phyloP scores from a whole-genome alignment of 2,329 filamentous ascomycete species.

The Decorospora gaudefroyi region DNA sequence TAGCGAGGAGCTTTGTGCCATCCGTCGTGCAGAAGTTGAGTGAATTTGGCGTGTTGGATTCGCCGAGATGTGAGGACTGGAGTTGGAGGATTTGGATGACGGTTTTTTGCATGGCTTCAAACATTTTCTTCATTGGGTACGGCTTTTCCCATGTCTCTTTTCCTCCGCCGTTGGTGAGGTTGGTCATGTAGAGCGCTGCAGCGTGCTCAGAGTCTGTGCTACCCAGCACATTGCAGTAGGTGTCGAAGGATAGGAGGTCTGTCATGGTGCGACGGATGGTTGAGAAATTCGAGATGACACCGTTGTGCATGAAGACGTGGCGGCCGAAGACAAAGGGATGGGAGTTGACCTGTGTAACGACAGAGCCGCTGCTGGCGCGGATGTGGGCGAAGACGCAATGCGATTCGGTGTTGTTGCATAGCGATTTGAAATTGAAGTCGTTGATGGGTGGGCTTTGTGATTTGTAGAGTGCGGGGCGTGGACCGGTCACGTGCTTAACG shows the following conservation, averaged over 20 bases:
- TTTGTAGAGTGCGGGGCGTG: slow-evolving; percentile 58
- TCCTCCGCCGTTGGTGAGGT: slow-evolving; percentile 49
- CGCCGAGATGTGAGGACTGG: slow-evolving; percentile 51
- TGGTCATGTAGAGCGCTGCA: slow-evolving; percentile 57
- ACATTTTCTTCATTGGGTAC: slow-evolving; percentile 52
- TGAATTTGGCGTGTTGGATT: slow-evolving; percentile 51
- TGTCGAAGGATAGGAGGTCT: slow-evolving; percentile 53
- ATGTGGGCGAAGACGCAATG: slow-evolving; percentile 60
- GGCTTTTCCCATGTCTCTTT: slow-evolving; percentile 50
- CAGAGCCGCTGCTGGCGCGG: slow-evolving; percentile 55
- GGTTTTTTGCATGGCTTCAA: slow-evolving; percentile 52
- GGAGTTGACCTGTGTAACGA: slow-evolving; percentile 57
- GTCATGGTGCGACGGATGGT: slow-evolving; percentile 54
- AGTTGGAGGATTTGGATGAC: slow-evolving; percentile 54
- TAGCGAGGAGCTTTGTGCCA: slow-evolving; percentile 55
- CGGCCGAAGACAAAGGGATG: slow-evolving; percentile 61
- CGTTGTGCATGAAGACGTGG: slow-evolving; percentile 62
- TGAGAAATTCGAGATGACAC: slow-evolving; percentile 55
- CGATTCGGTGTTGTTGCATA: slow-evolving; percentile 58
- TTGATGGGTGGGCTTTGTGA: slow-evolving; percentile 57
- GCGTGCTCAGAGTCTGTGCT: slow-evolving; percentile 60
- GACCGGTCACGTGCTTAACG: slow-evolving; percentile 42
- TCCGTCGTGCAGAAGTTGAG: slow-evolving; percentile 60
- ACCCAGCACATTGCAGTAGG: slow-evolving; percentile 56
- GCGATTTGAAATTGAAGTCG: slow-evolving; percentile 59